Conservation (phyloP, 2,329 filamentous ascomycete genomes). For the Saccharata proteae region DNA sequence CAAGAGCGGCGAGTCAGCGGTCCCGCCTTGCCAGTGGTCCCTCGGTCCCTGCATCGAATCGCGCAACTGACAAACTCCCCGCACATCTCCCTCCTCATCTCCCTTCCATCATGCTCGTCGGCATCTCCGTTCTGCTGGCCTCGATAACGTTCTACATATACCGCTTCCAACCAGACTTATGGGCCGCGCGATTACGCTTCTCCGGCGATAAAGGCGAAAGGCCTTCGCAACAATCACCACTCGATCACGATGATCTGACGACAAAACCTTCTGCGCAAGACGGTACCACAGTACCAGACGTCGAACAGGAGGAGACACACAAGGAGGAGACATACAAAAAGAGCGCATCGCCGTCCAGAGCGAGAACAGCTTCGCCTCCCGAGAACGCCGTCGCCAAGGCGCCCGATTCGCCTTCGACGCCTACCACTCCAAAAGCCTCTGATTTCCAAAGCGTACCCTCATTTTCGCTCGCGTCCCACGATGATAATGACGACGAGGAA, state of each 20-base stretch:
- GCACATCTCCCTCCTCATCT: neutral
- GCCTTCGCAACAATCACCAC: too few species aligned
- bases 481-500: slow-evolving; percentile 17
- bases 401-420: slow-evolving; percentile 2
- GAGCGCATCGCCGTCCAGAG: neutral
- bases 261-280: too few species aligned
- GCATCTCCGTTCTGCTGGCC: slow-evolving; percentile 23
- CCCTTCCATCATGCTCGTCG: slow-evolving; percentile 21
- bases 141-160: slow-evolving; percentile 25
- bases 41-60: too few species aligned
- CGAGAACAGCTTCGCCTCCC: neutral
- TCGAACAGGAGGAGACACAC: neutral
- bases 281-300: too few species aligned
- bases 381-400: neutral
- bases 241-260: too few species aligned
- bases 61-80: neutral
- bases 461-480: slow-evolving; percentile 25
- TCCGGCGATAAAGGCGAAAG: neutral
- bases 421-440: slow-evolving; percentile 9
- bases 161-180: slow-evolving; percentile 10
- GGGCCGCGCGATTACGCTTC: neutral
- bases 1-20: neutral
- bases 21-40: too few species aligned
- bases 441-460: slow-evolving; percentile 11
- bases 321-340: neutral